A percentile compares a stretch with the other conserved stretches of the same genome.
Conservation (phyloP, 176 grass and related monocot genomes). For the Triticum aestivum region IWGSC_CS_RefSeq_v2.1 NC_057812.1:148812778-148813277, state of each 20-base stretch:
- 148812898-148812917: neutral
- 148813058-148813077: neutral
- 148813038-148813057: neutral
- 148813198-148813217: too few species aligned
- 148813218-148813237: neutral
- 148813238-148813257: neutral
- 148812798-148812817: too few species aligned
- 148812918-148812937: neutral
- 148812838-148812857: too few species aligned
- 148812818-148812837: neutral
- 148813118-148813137: neutral
- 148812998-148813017: neutral
- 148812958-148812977: neutral
- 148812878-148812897: neutral
- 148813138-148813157: neutral
- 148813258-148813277: neutral
- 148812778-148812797: neutral
- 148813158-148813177: neutral
- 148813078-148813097: neutral
- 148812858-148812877: neutral
- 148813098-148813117: neutral
- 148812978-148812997: neutral
- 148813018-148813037: too few species aligned
- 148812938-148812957: neutral
- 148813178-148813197: neutral